Conservation (phyloP, 2,329 filamentous ascomycete species). For the Stagonosporopsis tanaceti region DNA sequence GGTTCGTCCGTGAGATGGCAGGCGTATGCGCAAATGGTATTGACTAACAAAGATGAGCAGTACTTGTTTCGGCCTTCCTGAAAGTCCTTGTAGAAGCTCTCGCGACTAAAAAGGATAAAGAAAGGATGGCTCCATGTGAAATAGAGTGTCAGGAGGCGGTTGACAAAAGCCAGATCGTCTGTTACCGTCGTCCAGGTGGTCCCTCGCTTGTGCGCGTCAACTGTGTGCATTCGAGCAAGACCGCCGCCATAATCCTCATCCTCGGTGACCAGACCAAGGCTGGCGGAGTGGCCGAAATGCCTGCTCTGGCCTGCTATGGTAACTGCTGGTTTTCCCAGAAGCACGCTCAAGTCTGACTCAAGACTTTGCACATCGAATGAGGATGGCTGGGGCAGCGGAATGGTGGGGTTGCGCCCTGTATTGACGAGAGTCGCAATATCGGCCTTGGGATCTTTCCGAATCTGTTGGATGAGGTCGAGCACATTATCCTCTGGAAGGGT, state of each 20-base stretch:
- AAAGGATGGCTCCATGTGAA: slow-evolving; percentile 78
- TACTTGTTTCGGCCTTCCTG: slow-evolving; percentile 66
- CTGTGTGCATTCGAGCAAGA: slow-evolving; percentile 20
- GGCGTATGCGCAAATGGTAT: slow-evolving; percentile 70
- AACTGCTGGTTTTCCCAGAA: slow-evolving; percentile 48
- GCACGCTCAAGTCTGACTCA: slow-evolving; percentile 47
- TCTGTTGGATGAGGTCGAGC: slow-evolving; percentile 52
- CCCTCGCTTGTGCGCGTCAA: slow-evolving; percentile 27
- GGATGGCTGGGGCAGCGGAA: slow-evolving; percentile 42
- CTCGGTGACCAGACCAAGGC: slow-evolving; percentile 47
- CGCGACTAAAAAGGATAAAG: slow-evolving; percentile 75
- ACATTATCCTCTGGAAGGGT: slow-evolving; percentile 56
- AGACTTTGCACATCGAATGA: slow-evolving; percentile 38
- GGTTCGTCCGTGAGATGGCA: slow-evolving; percentile 74
- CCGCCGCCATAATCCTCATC: slow-evolving; percentile 43
- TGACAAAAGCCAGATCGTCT: slow-evolving; percentile 64
- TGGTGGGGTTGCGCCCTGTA: slow-evolving; percentile 51
- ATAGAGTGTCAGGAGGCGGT: slow-evolving; percentile 71
- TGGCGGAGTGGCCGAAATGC: slow-evolving; percentile 50
- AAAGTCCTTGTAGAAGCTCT: slow-evolving; percentile 74
- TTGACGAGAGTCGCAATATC: slow-evolving; percentile 52
- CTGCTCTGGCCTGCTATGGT: slow-evolving; percentile 45
- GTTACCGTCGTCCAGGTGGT: slow-evolving; percentile 69
- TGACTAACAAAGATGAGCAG: slow-evolving; percentile 73
- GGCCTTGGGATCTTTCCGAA: slow-evolving; percentile 52